Evolutionary conservation across 495 filamentous ascomycete genomes (phyloP), one percentile per base, ranked within the genome.

Genomic region (Neurospora intermedia): DNA sequence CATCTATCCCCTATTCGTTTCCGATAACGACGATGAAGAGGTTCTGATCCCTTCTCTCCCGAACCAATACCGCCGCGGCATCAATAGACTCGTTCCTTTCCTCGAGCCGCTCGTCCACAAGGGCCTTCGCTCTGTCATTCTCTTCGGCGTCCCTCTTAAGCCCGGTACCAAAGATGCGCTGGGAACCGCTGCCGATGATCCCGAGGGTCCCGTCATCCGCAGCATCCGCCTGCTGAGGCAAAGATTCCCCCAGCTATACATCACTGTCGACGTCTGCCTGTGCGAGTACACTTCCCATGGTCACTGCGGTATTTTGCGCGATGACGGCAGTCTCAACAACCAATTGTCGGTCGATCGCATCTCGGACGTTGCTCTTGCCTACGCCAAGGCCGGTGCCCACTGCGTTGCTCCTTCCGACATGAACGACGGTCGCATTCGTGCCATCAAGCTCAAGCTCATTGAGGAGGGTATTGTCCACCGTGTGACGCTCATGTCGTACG

Each of bases 211-310:
- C 39, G 96, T 99, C 70, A 94, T 98, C 71, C 87, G 89, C 74
- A 86, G 88, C 23, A 97, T 98, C 81, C 90, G 89, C 20, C 87
- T 97, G 20, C 84, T 99, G 54, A 91, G 94, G 72, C 87, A 90
- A 72, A 83, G 87, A 27, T 97, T 98, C 81, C 96, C 96, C 8
- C 87, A 91, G 45, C 88, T 99, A 69, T 99, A 96, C 81, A 91
- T 99, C 76, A 89, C 91, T 70, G 88, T 91, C 43, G 96, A 99
- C 82, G 96, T 99, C 69, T 98, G 96, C 80, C 90, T 99, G 5
- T 99, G 96, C 86, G 96, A 99, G 82, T 99, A 99, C 82, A 98
- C 96, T 8, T 95, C 92, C n/a, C 96, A 99, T 79, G 96, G 96
- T 62, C 96, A 99, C 83, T 99, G 96, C 80, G 96, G 96, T 62